Percentiles rank a stretch among this genome's conserved stretches.
phyloP scores from a whole-genome alignment of 306 rosid species.

The Astragalus membranaceus region DNA sequence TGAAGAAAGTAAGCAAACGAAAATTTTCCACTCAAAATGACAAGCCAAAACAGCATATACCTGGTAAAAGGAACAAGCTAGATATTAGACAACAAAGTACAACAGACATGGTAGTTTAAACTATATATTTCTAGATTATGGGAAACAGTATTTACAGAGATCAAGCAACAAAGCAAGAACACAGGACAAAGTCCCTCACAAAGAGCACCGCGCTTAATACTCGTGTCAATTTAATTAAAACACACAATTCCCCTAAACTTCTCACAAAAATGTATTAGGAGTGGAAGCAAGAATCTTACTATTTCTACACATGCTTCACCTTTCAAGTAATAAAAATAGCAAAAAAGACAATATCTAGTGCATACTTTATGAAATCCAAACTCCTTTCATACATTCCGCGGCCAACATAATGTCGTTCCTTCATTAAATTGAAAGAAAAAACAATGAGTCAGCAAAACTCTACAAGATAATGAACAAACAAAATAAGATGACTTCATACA shows the following conservation, averaged over 20 bases:
- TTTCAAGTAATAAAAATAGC: background rate
- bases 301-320: background rate
- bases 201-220: background rate
- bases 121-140: background rate
- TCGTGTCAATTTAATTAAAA: background rate
- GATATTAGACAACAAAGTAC: background rate
- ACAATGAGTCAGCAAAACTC: slow-evolving; percentile 7
- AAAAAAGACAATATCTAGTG: background rate
- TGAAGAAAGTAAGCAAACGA: slow-evolving; percentile 89
- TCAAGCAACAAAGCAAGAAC: background rate
- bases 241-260: background rate
- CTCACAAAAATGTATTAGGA: background rate
- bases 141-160: background rate
- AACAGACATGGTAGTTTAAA: background rate
- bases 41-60: slow-evolving; percentile 85
- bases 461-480: slow-evolving; percentile 12
- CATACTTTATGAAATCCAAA: slow-evolving; percentile 83
- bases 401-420: slow-evolving; percentile 94
- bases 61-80: slow-evolving; percentile 28
- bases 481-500: background rate
- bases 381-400: slow-evolving; percentile 95
- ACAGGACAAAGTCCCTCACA: background rate
- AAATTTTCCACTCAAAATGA: slow-evolving; percentile 70
- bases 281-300: background rate
- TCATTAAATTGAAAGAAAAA: slow-evolving; percentile 15